Evolutionary conservation across 805 yeast species (phyloP), one percentile per base, ranked within the genome.

Genomic region (Scheffersomyces coipomensis): DNA sequence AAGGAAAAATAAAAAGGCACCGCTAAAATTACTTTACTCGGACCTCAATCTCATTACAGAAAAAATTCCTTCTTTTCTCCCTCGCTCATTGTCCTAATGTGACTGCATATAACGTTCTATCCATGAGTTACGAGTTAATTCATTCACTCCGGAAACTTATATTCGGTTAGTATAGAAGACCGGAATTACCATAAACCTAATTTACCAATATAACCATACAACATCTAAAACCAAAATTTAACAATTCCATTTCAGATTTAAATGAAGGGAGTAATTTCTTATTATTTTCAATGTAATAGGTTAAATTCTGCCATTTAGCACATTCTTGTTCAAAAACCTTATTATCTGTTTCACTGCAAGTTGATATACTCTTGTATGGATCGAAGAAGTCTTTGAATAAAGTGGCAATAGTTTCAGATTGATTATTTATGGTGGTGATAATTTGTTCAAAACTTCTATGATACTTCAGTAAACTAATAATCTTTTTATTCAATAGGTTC

Each of bases 281-380:
- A 25, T 52, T 29, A 2, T 45, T 40, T n/a, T 49, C 53, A 6
- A 46, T 36, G 30, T 52, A 60, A 19, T 47, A 40, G 24, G 44
- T 45, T 22, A 45, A 32, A 25, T 47, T 43, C 25, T 53, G 51
- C 58, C 66, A 60, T 8, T 43, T 22, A 6, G 34, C 35, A 29
- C 42, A 50, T 29, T 46, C 48, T 18, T 42, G 41, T 36, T 46
- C 44, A 33, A 43, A 37, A 9, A 42, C 31, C 8, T 29, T 16
- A 6, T 5, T 27, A 15, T 36, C 35, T n/a, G 24, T 16, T 12
- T 29, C 37, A 21, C 24, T 7, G 6, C 30, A 4, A 4, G 17
- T 23, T 19, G 29, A 18, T n/a, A 39, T 18, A 15, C 37, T 35
- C 21, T 35, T 32, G 30, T 38, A 42, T 19, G 43, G 43, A 37